Percentiles rank a stretch among this genome's conserved stretches.
Evolutionary conservation across 208 protist genomes (phyloP).

Genomic region (Trichomonas vaginalis): DNA sequence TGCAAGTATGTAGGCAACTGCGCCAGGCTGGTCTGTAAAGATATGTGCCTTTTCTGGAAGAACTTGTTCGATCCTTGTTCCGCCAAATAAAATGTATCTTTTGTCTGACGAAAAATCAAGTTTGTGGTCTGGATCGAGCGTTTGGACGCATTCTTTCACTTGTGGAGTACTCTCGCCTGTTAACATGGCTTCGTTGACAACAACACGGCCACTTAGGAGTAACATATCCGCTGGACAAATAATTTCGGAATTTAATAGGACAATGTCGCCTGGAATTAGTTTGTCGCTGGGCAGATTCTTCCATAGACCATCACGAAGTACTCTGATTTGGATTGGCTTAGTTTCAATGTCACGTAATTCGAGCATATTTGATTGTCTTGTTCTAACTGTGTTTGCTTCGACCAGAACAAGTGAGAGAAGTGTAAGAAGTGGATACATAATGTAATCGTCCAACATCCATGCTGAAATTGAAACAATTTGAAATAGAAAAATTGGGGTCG

Average conservation of each 20-base stretch:
- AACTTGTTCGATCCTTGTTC: constrained; percentile 13
- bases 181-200: constrained; percentile 40
- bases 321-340: not conserved
- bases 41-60: not conserved
- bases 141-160: constrained; percentile 16
- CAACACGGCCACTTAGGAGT: constrained; percentile 60
- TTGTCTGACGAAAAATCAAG: not conserved
- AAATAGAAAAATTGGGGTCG: not conserved
- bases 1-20: constrained; percentile 77
- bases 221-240: constrained; percentile 54
- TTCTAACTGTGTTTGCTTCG: not conserved
- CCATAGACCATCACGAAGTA: not conserved
- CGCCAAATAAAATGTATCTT: not conserved
- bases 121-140: not conserved
- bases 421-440: not conserved
- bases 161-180: constrained; percentile 44
- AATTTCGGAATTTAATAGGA: not conserved
- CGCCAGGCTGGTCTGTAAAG: constrained; percentile 46
- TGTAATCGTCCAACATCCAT: not conserved
- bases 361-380: not conserved
- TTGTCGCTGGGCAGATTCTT: not conserved
- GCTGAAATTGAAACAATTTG: not conserved
- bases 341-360: not conserved
- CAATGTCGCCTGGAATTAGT: not conserved
- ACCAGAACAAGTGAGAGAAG: not conserved